Base-by-base conservation (phyloP, 495 filamentous ascomycete species). In the Xylaria telfairii region DNA sequence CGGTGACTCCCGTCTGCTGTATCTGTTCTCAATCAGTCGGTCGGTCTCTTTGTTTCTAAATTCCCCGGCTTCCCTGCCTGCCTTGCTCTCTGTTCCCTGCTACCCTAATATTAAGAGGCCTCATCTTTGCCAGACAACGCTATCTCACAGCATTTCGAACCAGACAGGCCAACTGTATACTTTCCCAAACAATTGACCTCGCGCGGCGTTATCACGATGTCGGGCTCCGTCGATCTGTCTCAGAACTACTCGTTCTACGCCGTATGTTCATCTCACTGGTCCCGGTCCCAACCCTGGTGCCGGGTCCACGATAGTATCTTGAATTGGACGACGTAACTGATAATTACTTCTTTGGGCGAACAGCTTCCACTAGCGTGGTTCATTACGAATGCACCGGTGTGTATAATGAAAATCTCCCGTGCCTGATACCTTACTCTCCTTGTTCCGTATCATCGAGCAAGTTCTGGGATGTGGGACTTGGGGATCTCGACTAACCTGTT, bases 171-270 rank as follows among this genome's bases (percentile, higher is more conserved):
- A 44, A 59, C 34, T 32, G 34, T 26, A 59, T 24, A 44, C 21
- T 9, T 41, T 28, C 13, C 24, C 12, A 12, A 42, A 24, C 7
- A 44, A 56, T n/a, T 30, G n/a, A 32, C 13, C n/a, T 21, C 17
- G 32, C 26, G 17, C 28, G 1, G 37, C 60, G 0, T 47, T n/a
- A 49, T 66, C 72, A 79, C 62, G 39, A 85, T 84, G 82, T 74
- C 73, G 39, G 67, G 73, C 54, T 65, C 80, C 63, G 54, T 82
- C 60, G 78, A 83, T 67, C 70, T 79, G 47, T 72, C 70, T 60
- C 71, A 72, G 71, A 81, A 86, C 72, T 76, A 77, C 71, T 84
- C 83, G 49, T 77, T 81, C 71, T 84, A 86, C 72, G 71, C 82
- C 13, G 80, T 85, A 74, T 41, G 78, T 63, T 66, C 3, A 8